A percentile compares a stretch with the other conserved stretches of the same genome.
These are phyloP conservation scores for Ascochyta pisi DNA, from an alignment of 2,329 filamentous ascomycete species.

Conservation along the genomic window DNA sequence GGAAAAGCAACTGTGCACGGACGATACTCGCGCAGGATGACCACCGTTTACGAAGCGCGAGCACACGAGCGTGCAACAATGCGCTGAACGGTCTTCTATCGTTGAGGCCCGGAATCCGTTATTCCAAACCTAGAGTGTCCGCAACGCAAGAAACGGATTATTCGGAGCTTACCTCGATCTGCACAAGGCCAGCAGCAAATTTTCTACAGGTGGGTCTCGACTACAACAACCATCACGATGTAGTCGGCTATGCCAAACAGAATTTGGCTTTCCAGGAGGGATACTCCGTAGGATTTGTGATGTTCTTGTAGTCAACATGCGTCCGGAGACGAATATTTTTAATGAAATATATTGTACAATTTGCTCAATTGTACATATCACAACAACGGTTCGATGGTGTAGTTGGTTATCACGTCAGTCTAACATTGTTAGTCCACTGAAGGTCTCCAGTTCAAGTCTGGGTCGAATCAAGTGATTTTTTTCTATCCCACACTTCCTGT, in stretches of 20 bases:
- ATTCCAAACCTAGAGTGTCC: not conserved
- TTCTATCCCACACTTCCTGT: not conserved
- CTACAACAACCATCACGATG: not conserved
- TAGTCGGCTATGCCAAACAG: not conserved
- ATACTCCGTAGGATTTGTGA: not conserved
- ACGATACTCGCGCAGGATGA: not conserved
- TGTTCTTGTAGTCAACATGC: no score
- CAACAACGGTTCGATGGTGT: slow-evolving; percentile 42
- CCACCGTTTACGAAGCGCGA: slow-evolving; percentile 6
- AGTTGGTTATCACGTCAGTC: slow-evolving; percentile 57
- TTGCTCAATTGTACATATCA: not conserved
- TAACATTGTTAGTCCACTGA: slow-evolving; percentile 42
- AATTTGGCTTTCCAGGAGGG: not conserved
- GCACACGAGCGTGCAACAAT: slow-evolving; percentile 2
- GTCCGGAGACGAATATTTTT: not conserved
- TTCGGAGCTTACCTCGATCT: slow-evolving; percentile 4
- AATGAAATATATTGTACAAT: not conserved
- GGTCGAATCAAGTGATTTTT: slow-evolving; percentile 24
- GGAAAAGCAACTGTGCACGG: not conserved
- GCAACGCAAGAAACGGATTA: not conserved
- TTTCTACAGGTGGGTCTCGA: not conserved
- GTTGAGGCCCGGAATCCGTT: no score
- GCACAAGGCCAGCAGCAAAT: slow-evolving; percentile 3
- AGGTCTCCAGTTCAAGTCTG: slow-evolving; percentile 30
- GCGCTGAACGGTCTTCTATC: not conserved